Evolutionary conservation across 108 stramenopile genomes (phyloP), one percentile per base, ranked within the genome.

Genomic region (Skeletonema costatum): DNA sequence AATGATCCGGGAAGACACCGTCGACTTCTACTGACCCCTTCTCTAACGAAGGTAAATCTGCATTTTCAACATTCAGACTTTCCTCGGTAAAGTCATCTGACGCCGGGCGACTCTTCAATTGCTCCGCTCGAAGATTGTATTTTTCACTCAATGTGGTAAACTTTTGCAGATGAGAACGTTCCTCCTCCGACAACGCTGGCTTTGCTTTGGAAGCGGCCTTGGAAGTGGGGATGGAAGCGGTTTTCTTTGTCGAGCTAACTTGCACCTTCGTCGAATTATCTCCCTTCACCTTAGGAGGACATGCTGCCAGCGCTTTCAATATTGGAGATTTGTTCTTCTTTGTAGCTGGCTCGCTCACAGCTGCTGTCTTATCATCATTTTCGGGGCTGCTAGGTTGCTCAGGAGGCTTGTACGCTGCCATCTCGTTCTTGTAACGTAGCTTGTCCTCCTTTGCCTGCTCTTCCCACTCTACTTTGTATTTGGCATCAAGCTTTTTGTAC

Each of bases 1-100:
- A 76, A 42, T 60, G 63, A 66, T 87, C 80, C 6, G 90, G 87
- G 62, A 90, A 88, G 32, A 67, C 77, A 11, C 76, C 86, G 60
- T 81, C 60, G 46, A 74, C 62, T n/a, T 75, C 74, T 3, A 72
- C 75, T 46, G 68, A 74, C 46, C 31, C 74, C 48, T 64, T 65
- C 58, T 80, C 68, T 16, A 74, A 33, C 1, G 64, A 38, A 29
- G 75, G 67, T 46, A 77, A 51, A 19, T 78, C 64, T 21, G 39
- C 51, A 58, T 62, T 33, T 13, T 75, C 65, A 5, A 75, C 41
- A 56, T 11, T 25, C 21, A 82, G 36, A n/a, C 38, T 53, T 64
- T 82, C 81, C 41, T 76, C 75, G 39, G 61, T 60, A 38, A 76
- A 82, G 35, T 71, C 75, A 61, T 73, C 81, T 50, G 81, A 72